Evolutionary conservation across 2,329 filamentous ascomycete species (phyloP), one percentile per base, ranked within the genome.

Genomic region (Trichoderma simmonsii): DNA sequence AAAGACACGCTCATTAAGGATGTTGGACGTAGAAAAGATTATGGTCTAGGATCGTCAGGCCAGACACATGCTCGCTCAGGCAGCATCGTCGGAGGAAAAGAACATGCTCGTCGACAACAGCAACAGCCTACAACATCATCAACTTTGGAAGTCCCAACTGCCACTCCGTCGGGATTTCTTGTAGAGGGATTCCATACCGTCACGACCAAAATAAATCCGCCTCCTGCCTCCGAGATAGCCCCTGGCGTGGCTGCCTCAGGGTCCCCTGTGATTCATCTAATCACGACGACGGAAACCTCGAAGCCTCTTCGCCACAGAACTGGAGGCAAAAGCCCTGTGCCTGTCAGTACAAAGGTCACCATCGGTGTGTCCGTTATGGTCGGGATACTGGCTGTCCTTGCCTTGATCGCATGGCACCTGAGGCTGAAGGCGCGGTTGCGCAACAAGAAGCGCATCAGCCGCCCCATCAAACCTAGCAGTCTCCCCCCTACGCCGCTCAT

Each of bases 291-390:
- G 9, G 67, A 75, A 11, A 73, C 72, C 3, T 30, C 43, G 18
- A 48, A 36, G 32, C 18, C 26, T 24, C 43, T 59, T 26, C 28
- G 26, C 8, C 28, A 70, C 12, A 62, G 70, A n/a, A 67, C 48
- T 3, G 51, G 30, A 32, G 36, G 43, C n/a, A 34, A 64, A 11
- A 57, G 54, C 12, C 14, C 68, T 43, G 77, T 86, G 6, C 79
- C 84, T 1, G 75, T 77, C 1, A 83, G 82, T 2, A 80, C 82
- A 60, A 86, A 84, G 71, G 81, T 82, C 3, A 84, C 85, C 36
- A 83, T 88, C 63, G 83, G 79, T 4, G 74, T 86, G 12, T 83
- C 82, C 64, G 81, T 82, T 2, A 75, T 82, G 3, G 75, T 85
- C n/a, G 82, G 77, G 4, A 73, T 84, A 12, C 72, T 84, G 15